Conservation (phyloP, 176 grass and related monocot species). For the Oryza officinalis region DNA sequence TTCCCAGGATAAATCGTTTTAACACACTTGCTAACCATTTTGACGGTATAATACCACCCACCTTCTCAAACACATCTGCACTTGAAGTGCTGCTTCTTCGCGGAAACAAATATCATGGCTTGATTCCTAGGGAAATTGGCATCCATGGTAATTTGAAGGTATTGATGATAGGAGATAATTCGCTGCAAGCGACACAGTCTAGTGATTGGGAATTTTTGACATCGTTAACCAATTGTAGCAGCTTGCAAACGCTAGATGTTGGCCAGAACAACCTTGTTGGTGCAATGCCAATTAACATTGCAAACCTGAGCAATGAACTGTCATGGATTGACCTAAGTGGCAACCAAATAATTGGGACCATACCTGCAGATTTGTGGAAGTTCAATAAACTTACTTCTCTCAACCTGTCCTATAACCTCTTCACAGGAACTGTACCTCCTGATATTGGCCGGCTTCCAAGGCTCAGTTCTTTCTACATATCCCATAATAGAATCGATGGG, state of each 20-base stretch:
- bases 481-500: too few relatives aligned
- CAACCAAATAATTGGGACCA: constrained; percentile 18
- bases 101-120: neutral
- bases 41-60: neutral
- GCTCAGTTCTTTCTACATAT: too few relatives aligned
- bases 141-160: neutral
- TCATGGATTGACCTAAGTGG: neutral
- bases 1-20: neutral
- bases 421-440: too few relatives aligned
- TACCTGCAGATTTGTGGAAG: neutral
- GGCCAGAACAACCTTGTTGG: neutral
- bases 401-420: too few relatives aligned
- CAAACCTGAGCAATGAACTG: neutral
- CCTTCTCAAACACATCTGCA: constrained; percentile 22
- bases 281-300: constrained; percentile 8
- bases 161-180: neutral
- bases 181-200: neutral
- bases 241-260: neutral
- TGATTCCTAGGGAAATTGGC: constrained; percentile 32
- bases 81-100: neutral
- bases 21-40: neutral
- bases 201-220: constrained; percentile 30
- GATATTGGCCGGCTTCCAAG: too few relatives aligned
- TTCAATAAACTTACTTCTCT: neutral
- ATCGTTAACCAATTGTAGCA: constrained; percentile 36